phyloP scores from a whole-genome alignment of 495 filamentous ascomycete genomes.

The Coniosporium apollinis region DNA sequence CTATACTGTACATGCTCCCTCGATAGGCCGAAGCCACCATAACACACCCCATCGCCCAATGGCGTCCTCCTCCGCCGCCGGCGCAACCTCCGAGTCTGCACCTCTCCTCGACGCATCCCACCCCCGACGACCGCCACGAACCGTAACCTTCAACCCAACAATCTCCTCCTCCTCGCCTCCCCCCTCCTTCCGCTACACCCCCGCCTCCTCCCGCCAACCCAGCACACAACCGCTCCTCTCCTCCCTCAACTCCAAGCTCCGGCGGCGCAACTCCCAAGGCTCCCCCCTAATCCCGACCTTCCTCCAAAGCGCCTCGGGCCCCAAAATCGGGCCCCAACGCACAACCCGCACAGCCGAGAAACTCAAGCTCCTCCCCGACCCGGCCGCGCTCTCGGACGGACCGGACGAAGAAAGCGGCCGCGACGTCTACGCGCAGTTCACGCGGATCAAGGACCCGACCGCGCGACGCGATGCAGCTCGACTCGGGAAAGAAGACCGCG shows the following conservation, averaged over 20 bases:
- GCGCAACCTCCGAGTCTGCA: not conserved
- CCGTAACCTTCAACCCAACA: slow-evolving; percentile 56
- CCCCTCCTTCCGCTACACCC: slow-evolving; percentile 20
- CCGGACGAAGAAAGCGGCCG: slow-evolving; percentile 77
- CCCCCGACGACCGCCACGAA: slow-evolving; percentile 25
- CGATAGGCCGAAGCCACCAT: no score
- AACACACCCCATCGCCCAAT: no score
- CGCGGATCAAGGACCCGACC: slow-evolving; percentile 88
- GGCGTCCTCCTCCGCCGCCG: no score
- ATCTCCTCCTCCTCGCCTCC: slow-evolving; percentile 29
- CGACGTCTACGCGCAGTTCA: slow-evolving; percentile 92
- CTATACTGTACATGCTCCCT: no score
- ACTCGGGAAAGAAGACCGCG: slow-evolving; percentile 82
- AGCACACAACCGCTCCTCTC: slow-evolving; percentile 51
- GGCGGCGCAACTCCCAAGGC: slow-evolving; percentile 67
- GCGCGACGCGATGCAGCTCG: slow-evolving; percentile 84
- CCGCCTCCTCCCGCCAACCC: slow-evolving; percentile 8
- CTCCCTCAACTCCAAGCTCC: slow-evolving; percentile 70
- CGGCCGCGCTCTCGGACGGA: slow-evolving; percentile 59
- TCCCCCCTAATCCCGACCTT: slow-evolving; percentile 33
- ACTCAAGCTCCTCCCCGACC: slow-evolving; percentile 82
- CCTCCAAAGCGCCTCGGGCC: slow-evolving; percentile 29
- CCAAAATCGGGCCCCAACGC: slow-evolving; percentile 86
- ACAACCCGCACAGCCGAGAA: slow-evolving; percentile 94
- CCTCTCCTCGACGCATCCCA: slow-evolving; percentile 8